phyloP scores from a whole-genome alignment of 257 asterid species.

The Salvia hispanica region DNA sequence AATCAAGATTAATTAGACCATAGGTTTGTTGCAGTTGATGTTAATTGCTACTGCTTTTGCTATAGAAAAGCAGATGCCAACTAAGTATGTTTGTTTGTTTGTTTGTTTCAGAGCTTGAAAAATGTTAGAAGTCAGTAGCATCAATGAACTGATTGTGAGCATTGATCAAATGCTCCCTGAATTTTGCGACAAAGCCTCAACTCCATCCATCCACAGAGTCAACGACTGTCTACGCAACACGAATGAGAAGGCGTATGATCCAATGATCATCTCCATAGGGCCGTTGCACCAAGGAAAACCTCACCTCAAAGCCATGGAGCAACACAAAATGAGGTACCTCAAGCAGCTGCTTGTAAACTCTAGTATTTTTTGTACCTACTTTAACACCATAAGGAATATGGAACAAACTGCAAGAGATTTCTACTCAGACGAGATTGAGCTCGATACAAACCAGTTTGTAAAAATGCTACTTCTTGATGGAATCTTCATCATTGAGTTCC shows the following conservation, averaged over 20 bases:
- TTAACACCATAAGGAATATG: not conserved
- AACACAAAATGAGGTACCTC: conserved; percentile 9
- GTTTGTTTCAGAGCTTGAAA: not conserved
- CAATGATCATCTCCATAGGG: conserved; percentile 26
- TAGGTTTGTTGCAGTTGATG: too few species aligned
- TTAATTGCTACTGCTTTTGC: too few species aligned
- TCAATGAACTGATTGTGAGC: not conserved
- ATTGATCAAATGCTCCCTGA: not conserved
- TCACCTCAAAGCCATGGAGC: conserved; percentile 18
- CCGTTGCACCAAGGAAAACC: conserved; percentile 22
- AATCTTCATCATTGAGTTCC: conserved; percentile 24
- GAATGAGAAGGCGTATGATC: conserved; percentile 17
- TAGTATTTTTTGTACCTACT: not conserved
- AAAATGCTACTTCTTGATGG: conserved; percentile 30
- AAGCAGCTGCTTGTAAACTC: not conserved
- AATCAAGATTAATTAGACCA: too few species aligned
- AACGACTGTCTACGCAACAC: conserved; percentile 10
- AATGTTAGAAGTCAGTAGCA: not conserved
- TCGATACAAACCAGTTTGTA: conserved; percentile 4
- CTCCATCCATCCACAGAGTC: conserved; percentile 26
- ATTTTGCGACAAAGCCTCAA: not conserved
- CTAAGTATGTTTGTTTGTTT: not conserved
- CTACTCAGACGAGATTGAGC: not conserved
- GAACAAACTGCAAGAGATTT: not conserved
- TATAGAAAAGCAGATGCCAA: not conserved